Evolutionary conservation across 768 basidiomycete genomes (phyloP).

Genomic region (Tylopilus intermedius): DNA sequence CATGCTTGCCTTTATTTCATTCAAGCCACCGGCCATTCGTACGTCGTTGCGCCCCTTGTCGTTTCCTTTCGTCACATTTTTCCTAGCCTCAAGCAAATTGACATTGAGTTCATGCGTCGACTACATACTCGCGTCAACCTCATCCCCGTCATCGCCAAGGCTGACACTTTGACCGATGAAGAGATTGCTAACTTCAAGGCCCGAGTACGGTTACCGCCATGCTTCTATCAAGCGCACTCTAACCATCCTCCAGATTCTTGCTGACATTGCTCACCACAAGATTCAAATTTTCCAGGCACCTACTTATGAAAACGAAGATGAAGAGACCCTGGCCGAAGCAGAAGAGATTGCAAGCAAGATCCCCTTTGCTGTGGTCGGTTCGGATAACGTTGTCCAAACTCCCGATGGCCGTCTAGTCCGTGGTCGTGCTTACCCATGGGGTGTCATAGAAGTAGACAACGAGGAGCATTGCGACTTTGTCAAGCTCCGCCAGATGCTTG

Average conservation of each 20-base stretch:
- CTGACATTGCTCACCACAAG: slow-evolving; percentile 91
- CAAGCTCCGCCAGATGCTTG: slow-evolving; percentile 98
- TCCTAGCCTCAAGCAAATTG: slow-evolving; percentile 87
- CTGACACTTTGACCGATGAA: slow-evolving; percentile 96
- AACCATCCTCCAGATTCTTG: slow-evolving; percentile 58
- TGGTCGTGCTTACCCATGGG: slow-evolving; percentile 97
- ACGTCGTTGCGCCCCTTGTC: slow-evolving; percentile 27
- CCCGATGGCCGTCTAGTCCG: slow-evolving; percentile 90
- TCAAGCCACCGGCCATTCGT: slow-evolving; percentile 98
- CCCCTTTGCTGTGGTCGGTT: slow-evolving; percentile 97
- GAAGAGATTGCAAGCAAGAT: slow-evolving; percentile 98
- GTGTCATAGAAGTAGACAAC: slow-evolving; percentile 98
- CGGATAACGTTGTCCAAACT: slow-evolving; percentile 74
- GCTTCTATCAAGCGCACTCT: not conserved
- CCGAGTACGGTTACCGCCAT: slow-evolving; percentile 48
- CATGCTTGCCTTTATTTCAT: slow-evolving; percentile 99
- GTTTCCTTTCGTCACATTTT: not conserved
- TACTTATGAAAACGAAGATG: slow-evolving; percentile 96
- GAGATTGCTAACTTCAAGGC: slow-evolving; percentile 92
- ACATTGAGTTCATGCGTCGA: slow-evolving; percentile 98
- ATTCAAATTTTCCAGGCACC: slow-evolving; percentile 99
- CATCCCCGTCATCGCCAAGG: slow-evolving; percentile 97
- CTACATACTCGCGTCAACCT: slow-evolving; percentile 97
- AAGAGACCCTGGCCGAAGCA: slow-evolving; percentile 94
- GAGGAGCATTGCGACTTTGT: slow-evolving; percentile 99